These are phyloP conservation scores for Trichocladium antarcticum DNA, from an alignment of 495 filamentous ascomycete genomes.

Conservation along the genomic window DNA sequence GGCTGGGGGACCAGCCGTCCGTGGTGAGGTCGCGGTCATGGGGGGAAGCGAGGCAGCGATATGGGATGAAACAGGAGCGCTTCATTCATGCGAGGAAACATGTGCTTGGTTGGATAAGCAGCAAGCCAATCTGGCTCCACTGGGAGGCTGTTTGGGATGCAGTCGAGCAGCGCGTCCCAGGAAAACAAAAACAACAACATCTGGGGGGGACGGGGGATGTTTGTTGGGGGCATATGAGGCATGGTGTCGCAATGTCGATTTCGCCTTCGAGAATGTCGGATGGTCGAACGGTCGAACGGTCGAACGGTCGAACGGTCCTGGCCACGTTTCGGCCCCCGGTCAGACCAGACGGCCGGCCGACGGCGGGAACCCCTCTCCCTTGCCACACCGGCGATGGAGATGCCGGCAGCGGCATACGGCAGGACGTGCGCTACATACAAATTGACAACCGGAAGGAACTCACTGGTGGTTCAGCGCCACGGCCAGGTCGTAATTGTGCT, in stretches of 20 bases:
- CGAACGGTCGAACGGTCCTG: no score
- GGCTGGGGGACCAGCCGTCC: slow-evolving; percentile 1
- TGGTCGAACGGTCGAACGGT: no score
- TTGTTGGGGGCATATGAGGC: slow-evolving; percentile 19
- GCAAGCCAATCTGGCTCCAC: slow-evolving; percentile 3
- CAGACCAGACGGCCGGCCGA: neutral
- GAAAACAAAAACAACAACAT: neutral
- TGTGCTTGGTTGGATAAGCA: neutral
- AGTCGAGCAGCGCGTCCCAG: neutral
- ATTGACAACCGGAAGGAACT: neutral
- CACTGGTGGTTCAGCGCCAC: slow-evolving; percentile 35
- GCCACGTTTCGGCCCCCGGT: no score
- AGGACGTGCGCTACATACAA: no score
- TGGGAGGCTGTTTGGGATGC: neutral
- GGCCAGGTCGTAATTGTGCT: slow-evolving; percentile 37
- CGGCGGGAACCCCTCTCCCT: neutral
- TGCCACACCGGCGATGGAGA: neutral
- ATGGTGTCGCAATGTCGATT: slow-evolving; percentile 25
- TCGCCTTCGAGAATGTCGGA: slow-evolving; percentile 12
- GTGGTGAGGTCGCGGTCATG: neutral
- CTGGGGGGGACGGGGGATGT: slow-evolving; percentile 4
- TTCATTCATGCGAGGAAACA: neutral
- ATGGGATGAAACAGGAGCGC: neutral
- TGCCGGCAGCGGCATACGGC: no score
- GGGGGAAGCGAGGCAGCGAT: neutral